phyloP scores from a whole-genome alignment of 192 early-diverging fungal genomes.

The Coemansia erecta region DNA sequence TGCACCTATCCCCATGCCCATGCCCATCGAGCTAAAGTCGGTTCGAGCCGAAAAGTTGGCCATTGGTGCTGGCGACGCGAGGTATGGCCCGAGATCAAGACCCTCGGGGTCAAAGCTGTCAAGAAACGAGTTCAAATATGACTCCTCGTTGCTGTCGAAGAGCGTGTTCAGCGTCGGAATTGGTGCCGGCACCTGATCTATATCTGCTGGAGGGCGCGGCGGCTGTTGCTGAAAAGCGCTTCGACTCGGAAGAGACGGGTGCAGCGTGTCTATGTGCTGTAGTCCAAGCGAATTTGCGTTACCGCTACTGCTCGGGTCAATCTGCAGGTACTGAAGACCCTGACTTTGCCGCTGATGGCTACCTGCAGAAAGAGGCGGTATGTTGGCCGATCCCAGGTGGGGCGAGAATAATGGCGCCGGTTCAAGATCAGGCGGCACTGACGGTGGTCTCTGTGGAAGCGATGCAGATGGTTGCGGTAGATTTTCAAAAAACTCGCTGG shows the following conservation, averaged over 20 bases:
- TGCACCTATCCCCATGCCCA: slow-evolving; percentile 50
- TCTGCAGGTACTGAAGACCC: slow-evolving; percentile 1
- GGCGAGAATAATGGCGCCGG: slow-evolving; percentile 41
- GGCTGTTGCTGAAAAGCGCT: slow-evolving; percentile 8
- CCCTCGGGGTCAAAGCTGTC: slow-evolving; percentile 50
- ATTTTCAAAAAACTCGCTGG: slow-evolving; percentile 43
- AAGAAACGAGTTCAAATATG: slow-evolving; percentile 49
- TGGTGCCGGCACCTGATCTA: slow-evolving; percentile 1
- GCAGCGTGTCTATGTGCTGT: slow-evolving; percentile 5
- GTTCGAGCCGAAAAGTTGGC: slow-evolving; percentile 31
- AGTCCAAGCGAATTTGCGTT: slow-evolving; percentile 15
- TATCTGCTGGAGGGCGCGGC: slow-evolving; percentile 10
- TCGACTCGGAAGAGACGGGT: background rate
- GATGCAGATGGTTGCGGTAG: slow-evolving; percentile 11
- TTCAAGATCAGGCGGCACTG: slow-evolving; percentile 45
- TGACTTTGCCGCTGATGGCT: background rate
- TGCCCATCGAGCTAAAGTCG: slow-evolving; percentile 40
- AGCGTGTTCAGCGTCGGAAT: slow-evolving; percentile 10
- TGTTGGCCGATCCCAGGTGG: slow-evolving; percentile 1
- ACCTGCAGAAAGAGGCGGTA: background rate
- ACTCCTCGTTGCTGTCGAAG: slow-evolving; percentile 49
- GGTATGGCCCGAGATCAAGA: slow-evolving; percentile 26
- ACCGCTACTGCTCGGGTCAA: background rate
- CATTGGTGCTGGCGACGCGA: slow-evolving; percentile 39
- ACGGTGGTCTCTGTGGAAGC: slow-evolving; percentile 40